phyloP scores from a whole-genome alignment of 306 rosid genomes.

The Vigna mungo region DNA sequence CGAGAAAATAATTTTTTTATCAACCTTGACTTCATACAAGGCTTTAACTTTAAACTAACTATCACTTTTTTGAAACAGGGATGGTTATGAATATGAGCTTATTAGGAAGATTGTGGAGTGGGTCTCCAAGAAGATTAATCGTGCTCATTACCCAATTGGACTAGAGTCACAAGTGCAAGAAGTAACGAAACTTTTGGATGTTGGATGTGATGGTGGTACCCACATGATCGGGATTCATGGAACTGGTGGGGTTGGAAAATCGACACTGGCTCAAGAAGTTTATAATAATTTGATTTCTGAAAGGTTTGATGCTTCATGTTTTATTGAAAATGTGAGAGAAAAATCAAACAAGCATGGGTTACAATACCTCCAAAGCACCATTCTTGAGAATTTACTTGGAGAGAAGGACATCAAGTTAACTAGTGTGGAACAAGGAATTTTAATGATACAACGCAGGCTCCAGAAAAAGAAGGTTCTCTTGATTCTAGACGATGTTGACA shows the following conservation, averaged over 20 bases:
- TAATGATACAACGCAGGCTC: not conserved
- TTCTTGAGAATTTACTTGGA: conserved; percentile 17
- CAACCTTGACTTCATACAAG: too few species aligned
- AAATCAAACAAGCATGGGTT: conserved; percentile 27
- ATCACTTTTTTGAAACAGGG: not conserved
- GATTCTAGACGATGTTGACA: not conserved
- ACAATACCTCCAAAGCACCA: conserved; percentile 31
- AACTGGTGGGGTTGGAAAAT: not conserved
- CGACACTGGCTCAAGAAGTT: not conserved
- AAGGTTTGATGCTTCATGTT: not conserved
- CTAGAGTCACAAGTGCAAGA: not conserved
- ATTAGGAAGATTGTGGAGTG: not conserved
- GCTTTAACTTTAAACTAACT: too few species aligned
- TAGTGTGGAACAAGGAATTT: not conserved
- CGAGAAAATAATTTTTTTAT: too few species aligned
- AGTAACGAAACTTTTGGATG: not conserved
- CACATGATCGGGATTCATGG: not conserved
- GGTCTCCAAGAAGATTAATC: not conserved
- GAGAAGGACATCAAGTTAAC: not conserved
- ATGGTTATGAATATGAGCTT: not conserved
- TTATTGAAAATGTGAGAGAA: not conserved
- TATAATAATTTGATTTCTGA: not conserved
- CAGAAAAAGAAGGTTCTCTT: not conserved
- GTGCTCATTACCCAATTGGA: not conserved
- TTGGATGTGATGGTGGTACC: not conserved